Evolutionary conservation across 108 stramenopile species (phyloP).

Genomic region (Skeletonema marinoi): DNA sequence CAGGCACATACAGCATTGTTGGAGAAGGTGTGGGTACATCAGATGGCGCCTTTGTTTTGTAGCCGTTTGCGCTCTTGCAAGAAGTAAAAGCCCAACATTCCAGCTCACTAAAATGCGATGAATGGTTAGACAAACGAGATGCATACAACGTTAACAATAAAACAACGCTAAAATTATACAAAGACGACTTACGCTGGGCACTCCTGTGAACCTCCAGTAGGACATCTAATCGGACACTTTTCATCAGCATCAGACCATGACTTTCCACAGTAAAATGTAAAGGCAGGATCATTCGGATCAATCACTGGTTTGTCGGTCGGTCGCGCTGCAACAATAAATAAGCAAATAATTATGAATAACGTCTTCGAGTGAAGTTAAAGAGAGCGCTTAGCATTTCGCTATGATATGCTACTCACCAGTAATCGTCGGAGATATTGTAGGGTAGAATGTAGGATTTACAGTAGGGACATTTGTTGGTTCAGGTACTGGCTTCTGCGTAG

Average conservation of each 20-base stretch:
- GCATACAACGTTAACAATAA: background rate
- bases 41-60: slow-evolving; percentile 22
- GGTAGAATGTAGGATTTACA: background rate
- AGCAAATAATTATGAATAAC: background rate
- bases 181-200: slow-evolving; percentile 43
- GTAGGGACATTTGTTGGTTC: slow-evolving; percentile 14
- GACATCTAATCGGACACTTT: slow-evolving; percentile 38
- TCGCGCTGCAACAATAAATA: background rate
- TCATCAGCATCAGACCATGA: slow-evolving; percentile 46
- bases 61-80: slow-evolving; percentile 38
- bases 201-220: slow-evolving; percentile 34
- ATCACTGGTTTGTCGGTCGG: slow-evolving; percentile 14
- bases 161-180: background rate
- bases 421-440: slow-evolving; percentile 33
- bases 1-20: slow-evolving; percentile 29
- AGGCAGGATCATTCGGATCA: slow-evolving; percentile 15
- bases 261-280: slow-evolving; percentile 43
- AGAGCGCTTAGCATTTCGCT: background rate
- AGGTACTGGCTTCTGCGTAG: slow-evolving; percentile 28
- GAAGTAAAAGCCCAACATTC: slow-evolving; percentile 51
- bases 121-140: background rate
- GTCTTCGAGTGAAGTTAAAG: background rate
- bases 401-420: background rate
- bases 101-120: slow-evolving; percentile 11
- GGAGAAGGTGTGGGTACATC: slow-evolving; percentile 23